Percentiles rank a stretch among this genome's conserved stretches.
These are phyloP conservation scores for Pseudogymnoascus sp. DNA, from an alignment of 2,329 filamentous ascomycete genomes.

Conservation along the genomic window DNA sequence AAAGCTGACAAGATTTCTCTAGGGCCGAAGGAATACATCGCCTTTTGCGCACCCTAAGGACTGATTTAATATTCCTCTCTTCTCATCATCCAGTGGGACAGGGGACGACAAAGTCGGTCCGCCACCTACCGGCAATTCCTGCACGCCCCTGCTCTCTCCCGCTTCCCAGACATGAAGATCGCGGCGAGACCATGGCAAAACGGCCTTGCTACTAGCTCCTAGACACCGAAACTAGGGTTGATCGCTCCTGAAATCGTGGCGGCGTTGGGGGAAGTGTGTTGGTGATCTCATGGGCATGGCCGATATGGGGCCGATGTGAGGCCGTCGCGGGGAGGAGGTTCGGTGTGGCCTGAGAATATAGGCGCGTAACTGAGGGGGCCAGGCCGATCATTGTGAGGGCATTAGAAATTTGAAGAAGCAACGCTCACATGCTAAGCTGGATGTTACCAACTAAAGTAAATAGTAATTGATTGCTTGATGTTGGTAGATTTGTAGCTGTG, in stretches of 20 bases:
- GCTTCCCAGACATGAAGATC: conserved; percentile 10
- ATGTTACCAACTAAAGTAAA: no score
- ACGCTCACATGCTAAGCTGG: no score
- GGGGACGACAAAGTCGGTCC: background rate
- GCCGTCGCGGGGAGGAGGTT: background rate
- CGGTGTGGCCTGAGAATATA: background rate
- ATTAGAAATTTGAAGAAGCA: no score
- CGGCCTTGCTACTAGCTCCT: background rate
- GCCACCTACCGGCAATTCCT: conserved; percentile 13
- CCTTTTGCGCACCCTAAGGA: conserved; percentile 6
- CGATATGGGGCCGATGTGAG: background rate
- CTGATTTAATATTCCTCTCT: background rate
- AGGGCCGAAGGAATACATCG: background rate
- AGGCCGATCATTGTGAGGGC: no score
- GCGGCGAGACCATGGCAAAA: background rate
- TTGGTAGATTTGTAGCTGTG: no score
- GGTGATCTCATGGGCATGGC: background rate
- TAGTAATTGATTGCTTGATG: background rate
- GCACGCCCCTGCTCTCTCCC: conserved; percentile 13
- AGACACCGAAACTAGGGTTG: background rate
- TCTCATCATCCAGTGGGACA: background rate
- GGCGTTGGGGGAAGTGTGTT: background rate
- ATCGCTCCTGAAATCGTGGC: background rate
- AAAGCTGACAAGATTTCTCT: conserved; percentile 9
- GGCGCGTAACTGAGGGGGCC: background rate